Percentiles rank a stretch among this genome's conserved stretches.
Conservation (phyloP, 352 stramenopile genomes). For the Phytophthora uliginosa region DNA sequence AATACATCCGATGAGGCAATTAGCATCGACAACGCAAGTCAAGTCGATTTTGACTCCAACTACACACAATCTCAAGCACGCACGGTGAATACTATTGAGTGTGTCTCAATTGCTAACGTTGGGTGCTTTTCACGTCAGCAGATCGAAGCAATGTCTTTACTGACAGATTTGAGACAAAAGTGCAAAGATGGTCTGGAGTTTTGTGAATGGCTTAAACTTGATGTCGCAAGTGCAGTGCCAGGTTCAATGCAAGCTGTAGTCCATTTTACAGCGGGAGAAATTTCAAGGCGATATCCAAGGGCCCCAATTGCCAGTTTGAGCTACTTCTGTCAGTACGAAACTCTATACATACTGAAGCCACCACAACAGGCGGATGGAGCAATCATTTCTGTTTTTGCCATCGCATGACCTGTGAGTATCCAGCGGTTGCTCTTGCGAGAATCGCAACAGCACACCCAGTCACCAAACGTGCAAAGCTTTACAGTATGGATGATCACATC, state of each 20-base stretch:
- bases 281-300: neutral
- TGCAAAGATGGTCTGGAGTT: neutral
- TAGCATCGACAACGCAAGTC: too few relatives aligned
- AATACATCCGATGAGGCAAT: too few relatives aligned
- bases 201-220: neutral
- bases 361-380: neutral
- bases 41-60: too few relatives aligned
- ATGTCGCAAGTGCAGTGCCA: neutral
- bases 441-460: neutral
- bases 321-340: neutral
- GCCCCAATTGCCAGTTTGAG: neutral
- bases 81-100: too few relatives aligned
- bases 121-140: neutral
- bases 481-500: constrained; percentile 3
- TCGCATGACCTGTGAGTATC: neutral
- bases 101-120: neutral
- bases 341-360: neutral
- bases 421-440: neutral
- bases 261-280: neutral
- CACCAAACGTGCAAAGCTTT: neutral
- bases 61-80: too few relatives aligned
- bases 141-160: neutral
- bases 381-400: constrained; percentile 3
- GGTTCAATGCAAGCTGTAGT: neutral
- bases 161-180: neutral